phyloP scores from a whole-genome alignment of 2,329 filamentous ascomycete genomes.

The Fusarium stilboides region DNA sequence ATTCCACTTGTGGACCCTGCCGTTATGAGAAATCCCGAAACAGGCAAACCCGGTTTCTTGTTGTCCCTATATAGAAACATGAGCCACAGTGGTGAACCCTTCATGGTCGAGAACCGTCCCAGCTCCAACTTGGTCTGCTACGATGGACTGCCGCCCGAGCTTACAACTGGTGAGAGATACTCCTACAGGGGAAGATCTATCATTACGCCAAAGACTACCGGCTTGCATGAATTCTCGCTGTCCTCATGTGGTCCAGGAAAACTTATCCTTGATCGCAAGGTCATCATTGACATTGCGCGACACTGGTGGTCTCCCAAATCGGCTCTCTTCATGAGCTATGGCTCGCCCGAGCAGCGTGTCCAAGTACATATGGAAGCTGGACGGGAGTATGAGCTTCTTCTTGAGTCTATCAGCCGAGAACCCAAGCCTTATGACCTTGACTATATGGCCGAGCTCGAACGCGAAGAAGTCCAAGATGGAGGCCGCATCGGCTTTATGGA shows the following conservation, averaged over 20 bases:
- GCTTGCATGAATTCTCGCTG: conserved; percentile 27
- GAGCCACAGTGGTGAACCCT: conserved; percentile 25
- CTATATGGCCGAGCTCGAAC: conserved; percentile 29
- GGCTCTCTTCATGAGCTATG: conserved; percentile 38
- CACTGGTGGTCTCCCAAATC: conserved; percentile 42
- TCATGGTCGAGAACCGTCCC: conserved; percentile 31
- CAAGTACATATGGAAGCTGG: conserved; percentile 33
- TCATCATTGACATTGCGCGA: conserved; percentile 28
- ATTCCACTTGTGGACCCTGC: conserved; percentile 16
- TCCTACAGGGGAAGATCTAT: conserved; percentile 25
- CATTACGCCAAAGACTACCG: conserved; percentile 27
- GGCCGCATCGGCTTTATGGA: conserved; percentile 36
- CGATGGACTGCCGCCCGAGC: conserved; percentile 31
- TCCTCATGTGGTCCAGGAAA: conserved; percentile 29
- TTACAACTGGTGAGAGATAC: conserved; percentile 36
- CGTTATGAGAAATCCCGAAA: conserved; percentile 31
- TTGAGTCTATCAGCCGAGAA: conserved; percentile 32
- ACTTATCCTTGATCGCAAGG: conserved; percentile 25
- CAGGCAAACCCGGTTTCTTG: conserved; percentile 19
- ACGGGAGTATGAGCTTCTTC: conserved; percentile 16
- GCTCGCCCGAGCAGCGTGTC: conserved; percentile 26
- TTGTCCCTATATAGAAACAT: conserved; percentile 28
- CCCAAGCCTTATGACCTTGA: conserved; percentile 32
- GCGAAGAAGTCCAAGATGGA: conserved; percentile 36
- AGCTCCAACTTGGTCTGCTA: conserved; percentile 40